Conservation (phyloP, 2,329 filamentous ascomycete genomes). For the Aspergillus fumigatiaffinis region DNA sequence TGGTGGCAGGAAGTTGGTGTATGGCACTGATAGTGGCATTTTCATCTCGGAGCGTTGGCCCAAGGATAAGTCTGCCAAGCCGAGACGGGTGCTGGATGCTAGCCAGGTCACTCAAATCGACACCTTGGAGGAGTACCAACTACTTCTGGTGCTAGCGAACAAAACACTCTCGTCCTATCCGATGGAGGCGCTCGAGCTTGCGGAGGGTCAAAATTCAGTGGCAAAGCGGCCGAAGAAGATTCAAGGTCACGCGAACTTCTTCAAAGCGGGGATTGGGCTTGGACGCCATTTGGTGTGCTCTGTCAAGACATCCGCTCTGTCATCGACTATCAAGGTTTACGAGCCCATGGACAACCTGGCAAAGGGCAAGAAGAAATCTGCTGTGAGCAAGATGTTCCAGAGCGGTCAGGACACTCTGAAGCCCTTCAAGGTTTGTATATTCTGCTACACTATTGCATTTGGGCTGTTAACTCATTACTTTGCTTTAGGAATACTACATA, state of each 20-base stretch:
- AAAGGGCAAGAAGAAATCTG: slow-evolving; percentile 92
- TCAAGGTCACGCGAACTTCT: slow-evolving; percentile 95
- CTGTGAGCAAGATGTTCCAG: slow-evolving; percentile 92
- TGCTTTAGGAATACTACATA: slow-evolving; percentile 81
- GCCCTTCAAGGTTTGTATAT: slow-evolving; percentile 68
- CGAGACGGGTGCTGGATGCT: slow-evolving; percentile 79
- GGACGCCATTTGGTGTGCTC: slow-evolving; percentile 93
- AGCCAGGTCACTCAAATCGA: slow-evolving; percentile 91
- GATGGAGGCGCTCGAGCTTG: slow-evolving; percentile 77
- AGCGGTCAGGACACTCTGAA: slow-evolving; percentile 90
- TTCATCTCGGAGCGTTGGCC: slow-evolving; percentile 88
- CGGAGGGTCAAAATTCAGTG: slow-evolving; percentile 68
- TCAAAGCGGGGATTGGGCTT: slow-evolving; percentile 93
- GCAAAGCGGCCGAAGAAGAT: slow-evolving; percentile 92
- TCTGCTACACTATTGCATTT: neutral
- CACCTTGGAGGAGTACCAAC: slow-evolving; percentile 89
- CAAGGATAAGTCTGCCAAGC: slow-evolving; percentile 69
- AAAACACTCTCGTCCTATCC: slow-evolving; percentile 90
- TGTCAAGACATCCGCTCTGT: slow-evolving; percentile 89
- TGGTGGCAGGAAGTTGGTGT: slow-evolving; percentile 89
- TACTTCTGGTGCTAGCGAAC: slow-evolving; percentile 86
- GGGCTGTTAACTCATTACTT: slow-evolving; percentile 8
- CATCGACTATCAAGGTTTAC: slow-evolving; percentile 97
- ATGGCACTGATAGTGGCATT: slow-evolving; percentile 90
- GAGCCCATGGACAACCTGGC: slow-evolving; percentile 94